Evolutionary conservation across 2,329 filamentous ascomycete genomes (phyloP), one percentile per base, ranked within the genome.

Genomic region (Calonectria pseudoturangicola): DNA sequence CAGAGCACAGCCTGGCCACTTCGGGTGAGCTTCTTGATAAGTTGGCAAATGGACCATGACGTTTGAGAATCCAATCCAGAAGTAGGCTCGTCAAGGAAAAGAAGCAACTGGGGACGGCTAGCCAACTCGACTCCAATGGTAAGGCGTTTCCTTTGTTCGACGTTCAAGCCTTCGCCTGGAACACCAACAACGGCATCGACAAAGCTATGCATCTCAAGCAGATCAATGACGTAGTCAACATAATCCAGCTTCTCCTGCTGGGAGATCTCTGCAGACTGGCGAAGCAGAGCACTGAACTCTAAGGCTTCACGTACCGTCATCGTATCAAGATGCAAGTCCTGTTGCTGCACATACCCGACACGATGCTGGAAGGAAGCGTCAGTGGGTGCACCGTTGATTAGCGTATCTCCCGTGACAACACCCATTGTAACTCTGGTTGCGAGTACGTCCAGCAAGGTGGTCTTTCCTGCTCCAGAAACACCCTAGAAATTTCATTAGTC

Each of bases 41-140:
- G 89, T 82, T 95, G 93, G 60, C 95, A 89, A 81, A 98, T 98
- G 74, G 95, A 94, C 95, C 95, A 98, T 0, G 95, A 96, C 0
- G 95, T 98, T 83, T 98, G 95, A 80, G 92, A 95, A 84, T 98
- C 96, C n/a, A 98, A 91, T 87, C 96, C 96, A 36, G 95, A 98
- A 3, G 96, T 98, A 13, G 96, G 96, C 84, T 98, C 96, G 79
- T 98, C 96, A 47, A 98, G 91, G 86, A 98, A 98, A 48, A 98
- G 91, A 73, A 98, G 89, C 64, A 98, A 88, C 47, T 94, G 92
- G 4, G 96, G 96, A 86, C 97, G 98, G 9, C 96, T 96, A 45
- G 95, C 96, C 27, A 98, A 89, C 82, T 98, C 96, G 18, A 98
- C 96, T 84, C 95, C 96, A 75, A 98, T 98, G 0, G 96, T 98